These are phyloP conservation scores for Cryptococcus floricola DNA, from an alignment of 1,284 basidiomycete species.

Conservation along the genomic window DNA sequence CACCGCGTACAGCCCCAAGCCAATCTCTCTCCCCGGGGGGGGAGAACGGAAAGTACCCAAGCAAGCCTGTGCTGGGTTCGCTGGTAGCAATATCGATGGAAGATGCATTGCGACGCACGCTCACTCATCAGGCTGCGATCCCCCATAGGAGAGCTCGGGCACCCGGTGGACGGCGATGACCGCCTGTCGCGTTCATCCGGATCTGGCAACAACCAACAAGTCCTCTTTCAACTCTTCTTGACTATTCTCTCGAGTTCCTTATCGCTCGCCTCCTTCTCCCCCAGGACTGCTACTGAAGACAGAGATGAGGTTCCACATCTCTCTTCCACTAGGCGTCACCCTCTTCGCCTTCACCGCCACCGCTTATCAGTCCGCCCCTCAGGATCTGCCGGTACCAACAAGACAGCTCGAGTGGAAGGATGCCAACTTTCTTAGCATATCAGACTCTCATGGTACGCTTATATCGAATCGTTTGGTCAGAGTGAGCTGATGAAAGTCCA, in stretches of 20 bases:
- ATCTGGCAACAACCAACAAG: not conserved
- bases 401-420: conserved; percentile 44
- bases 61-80: too few species aligned
- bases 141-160: too few species aligned
- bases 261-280: not conserved
- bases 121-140: too few species aligned
- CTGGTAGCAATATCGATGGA: too few species aligned
- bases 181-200: not conserved
- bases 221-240: not conserved
- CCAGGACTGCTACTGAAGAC: not conserved
- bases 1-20: too few species aligned
- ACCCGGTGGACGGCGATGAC: not conserved
- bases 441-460: conserved; percentile 46
- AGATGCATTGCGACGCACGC: too few species aligned
- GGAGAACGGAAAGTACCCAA: too few species aligned
- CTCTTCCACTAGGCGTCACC: not conserved
- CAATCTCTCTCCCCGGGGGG: too few species aligned
- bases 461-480: not conserved
- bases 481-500: not conserved
- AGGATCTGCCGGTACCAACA: conserved; percentile 35
- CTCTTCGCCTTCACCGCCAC: not conserved
- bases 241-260: not conserved
- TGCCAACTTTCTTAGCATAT: conserved; percentile 47
- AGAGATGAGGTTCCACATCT: not conserved
- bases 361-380: not conserved